Conservation (phyloP, 495 filamentous ascomycete genomes). For the Aeminium ludgeri region DNA sequence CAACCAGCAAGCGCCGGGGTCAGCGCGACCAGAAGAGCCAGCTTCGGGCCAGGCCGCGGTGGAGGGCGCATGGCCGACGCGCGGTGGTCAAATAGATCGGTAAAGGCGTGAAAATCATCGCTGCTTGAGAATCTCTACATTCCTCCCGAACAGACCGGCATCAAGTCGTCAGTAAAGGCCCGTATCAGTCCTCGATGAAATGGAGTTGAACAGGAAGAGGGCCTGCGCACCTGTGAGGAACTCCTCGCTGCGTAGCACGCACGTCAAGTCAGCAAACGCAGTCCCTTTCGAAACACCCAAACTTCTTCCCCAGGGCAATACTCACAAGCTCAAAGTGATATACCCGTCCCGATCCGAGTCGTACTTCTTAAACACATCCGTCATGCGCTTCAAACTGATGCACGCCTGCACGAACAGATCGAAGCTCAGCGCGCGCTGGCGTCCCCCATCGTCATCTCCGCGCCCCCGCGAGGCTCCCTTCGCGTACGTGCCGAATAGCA, state of each 20-base stretch:
- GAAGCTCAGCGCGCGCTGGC: conserved; percentile 64
- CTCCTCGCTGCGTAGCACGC: conserved; percentile 22
- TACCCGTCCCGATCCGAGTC: conserved; percentile 86
- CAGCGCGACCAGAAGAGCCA: too few relatives aligned
- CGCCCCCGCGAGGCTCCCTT: conserved; percentile 21
- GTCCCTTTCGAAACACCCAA: conserved; percentile 1
- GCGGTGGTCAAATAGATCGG: too few relatives aligned
- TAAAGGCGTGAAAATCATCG: too few relatives aligned
- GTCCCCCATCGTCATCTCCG: conserved; percentile 17
- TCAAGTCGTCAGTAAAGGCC: conserved; percentile 25
- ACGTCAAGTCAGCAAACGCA: conserved; percentile 1
- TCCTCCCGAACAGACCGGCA: neutral
- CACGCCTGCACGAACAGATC: conserved; percentile 97
- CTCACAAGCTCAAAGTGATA: conserved; percentile 30
- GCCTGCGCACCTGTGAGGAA: conserved; percentile 31
- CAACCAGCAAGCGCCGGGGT: too few relatives aligned
- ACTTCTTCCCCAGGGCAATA: conserved; percentile 2
- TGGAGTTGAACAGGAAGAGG: conserved; percentile 30
- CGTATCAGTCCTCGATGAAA: conserved; percentile 27
- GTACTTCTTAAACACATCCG: conserved; percentile 97
- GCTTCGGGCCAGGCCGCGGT: too few relatives aligned
- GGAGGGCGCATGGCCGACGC: too few relatives aligned
- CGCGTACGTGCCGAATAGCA: conserved; percentile 60
- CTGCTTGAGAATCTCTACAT: conserved; percentile 13
- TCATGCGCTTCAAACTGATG: conserved; percentile 93